Conservation (phyloP, 768 basidiomycete species). For the Mycena maculata region DNA sequence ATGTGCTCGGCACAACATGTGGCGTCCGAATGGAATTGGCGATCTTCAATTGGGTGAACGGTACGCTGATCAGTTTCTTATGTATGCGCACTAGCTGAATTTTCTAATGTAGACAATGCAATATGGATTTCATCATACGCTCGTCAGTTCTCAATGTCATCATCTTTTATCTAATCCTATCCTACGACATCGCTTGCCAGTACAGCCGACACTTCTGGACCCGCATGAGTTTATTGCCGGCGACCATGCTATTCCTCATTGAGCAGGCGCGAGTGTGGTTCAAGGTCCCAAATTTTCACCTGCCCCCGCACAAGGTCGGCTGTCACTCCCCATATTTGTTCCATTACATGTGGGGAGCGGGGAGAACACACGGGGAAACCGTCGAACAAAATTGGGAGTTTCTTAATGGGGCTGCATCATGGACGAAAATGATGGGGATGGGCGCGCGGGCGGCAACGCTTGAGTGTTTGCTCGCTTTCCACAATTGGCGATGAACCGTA, state of each 20-base stretch:
- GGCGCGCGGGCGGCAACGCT: background rate
- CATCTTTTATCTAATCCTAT: constrained; percentile 19
- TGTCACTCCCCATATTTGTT: constrained; percentile 32
- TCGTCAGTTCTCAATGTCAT: background rate
- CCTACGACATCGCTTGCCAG: constrained; percentile 40
- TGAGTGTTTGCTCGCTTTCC: background rate
- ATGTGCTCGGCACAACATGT: constrained; percentile 30
- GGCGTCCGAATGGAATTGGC: constrained; percentile 30
- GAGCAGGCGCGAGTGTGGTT: background rate
- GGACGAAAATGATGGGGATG: constrained; percentile 36
- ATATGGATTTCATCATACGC: constrained; percentile 18
- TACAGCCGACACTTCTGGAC: constrained; percentile 29
- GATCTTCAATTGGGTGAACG: constrained; percentile 36
- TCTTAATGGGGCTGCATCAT: constrained; percentile 27
- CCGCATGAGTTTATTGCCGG: constrained; percentile 12
- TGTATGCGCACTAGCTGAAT: too few relatives aligned
- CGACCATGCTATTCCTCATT: background rate
- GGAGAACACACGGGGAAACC: constrained; percentile 37
- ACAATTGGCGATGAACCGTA: background rate
- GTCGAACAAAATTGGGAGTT: constrained; percentile 38
- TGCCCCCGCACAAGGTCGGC: constrained; percentile 25
- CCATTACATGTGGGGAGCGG: constrained; percentile 25
- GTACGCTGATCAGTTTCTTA: background rate
- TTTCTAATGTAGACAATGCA: background rate
- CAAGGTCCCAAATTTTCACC: constrained; percentile 40